Percentiles rank a stretch among this genome's conserved stretches.
These are phyloP conservation scores for Endoconidiophora polonica DNA, from an alignment of 2,329 filamentous ascomycete genomes.

Conservation along the genomic window DNA sequence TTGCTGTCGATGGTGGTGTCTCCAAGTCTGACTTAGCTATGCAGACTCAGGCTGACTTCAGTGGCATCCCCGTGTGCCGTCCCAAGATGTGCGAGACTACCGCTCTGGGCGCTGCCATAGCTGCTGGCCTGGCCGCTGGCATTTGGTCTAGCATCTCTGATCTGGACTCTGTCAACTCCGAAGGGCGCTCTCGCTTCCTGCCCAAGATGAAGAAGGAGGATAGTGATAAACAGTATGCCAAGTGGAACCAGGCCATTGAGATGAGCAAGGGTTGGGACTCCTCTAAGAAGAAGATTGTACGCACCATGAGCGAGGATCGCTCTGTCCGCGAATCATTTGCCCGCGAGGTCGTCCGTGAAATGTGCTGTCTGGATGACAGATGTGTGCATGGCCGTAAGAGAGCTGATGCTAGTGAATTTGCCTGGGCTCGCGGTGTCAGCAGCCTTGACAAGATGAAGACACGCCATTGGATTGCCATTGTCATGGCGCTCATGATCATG, in stretches of 20 bases:
- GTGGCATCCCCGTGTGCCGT: conserved; percentile 64
- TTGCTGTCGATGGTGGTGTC: conserved; percentile 80
- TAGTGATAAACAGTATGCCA: conserved; percentile 27
- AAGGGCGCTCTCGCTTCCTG: conserved; percentile 48
- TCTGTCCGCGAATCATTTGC: neutral
- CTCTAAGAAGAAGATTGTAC: too few relatives aligned
- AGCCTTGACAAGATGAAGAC: conserved; percentile 3
- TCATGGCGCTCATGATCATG: conserved; percentile 1
- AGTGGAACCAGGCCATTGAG: conserved; percentile 41
- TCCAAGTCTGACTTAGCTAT: conserved; percentile 79
- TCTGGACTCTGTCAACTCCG: conserved; percentile 54
- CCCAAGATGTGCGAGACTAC: conserved; percentile 85
- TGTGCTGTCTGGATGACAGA: conserved; percentile 3
- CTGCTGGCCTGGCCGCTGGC: conserved; percentile 67
- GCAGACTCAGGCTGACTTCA: conserved; percentile 80
- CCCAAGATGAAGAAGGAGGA: conserved; percentile 39
- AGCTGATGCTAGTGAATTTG: neutral
- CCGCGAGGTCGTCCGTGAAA: conserved; percentile 1
- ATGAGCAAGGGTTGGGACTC: conserved; percentile 38
- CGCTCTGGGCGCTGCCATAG: conserved; percentile 73
- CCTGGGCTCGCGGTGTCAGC: neutral
- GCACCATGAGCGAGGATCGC: conserved; percentile 1
- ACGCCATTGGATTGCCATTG: conserved; percentile 1
- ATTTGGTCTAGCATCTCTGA: conserved; percentile 65
- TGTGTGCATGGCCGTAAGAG: neutral